Evolutionary conservation across 352 stramenopile species (phyloP).

Genomic region (Phytophthora pinifolia): DNA sequence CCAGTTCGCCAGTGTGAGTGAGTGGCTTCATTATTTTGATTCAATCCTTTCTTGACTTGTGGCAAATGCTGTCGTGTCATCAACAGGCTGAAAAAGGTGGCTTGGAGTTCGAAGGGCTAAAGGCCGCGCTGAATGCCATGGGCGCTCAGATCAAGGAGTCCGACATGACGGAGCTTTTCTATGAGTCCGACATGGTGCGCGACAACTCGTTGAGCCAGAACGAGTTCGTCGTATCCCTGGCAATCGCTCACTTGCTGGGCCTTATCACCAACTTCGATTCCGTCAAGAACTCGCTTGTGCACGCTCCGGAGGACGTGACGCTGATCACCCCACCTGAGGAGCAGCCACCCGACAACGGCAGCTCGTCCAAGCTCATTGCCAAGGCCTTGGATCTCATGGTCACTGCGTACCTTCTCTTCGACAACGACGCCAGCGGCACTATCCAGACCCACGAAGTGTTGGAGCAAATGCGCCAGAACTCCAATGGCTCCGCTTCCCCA

Average conservation of each 20-base stretch:
- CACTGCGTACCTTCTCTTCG: conserved; percentile 84
- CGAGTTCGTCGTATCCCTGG: conserved; percentile 85
- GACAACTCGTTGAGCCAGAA: conserved; percentile 86
- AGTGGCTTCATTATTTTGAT: conserved; percentile 8
- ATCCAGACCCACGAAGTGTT: conserved; percentile 79
- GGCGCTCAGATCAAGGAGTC: conserved; percentile 68
- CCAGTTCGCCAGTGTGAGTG: conserved; percentile 63
- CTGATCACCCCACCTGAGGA: conserved; percentile 27
- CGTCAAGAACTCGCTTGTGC: conserved; percentile 33
- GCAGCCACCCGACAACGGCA: conserved; percentile 26
- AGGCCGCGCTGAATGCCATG: conserved; percentile 51
- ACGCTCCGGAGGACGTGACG: conserved; percentile 41
- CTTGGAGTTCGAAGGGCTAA: conserved; percentile 70
- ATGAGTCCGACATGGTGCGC: conserved; percentile 89
- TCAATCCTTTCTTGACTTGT: conserved; percentile 9
- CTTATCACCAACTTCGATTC: conserved; percentile 78
- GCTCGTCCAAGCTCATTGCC: conserved; percentile 50
- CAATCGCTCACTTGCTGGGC: conserved; percentile 80
- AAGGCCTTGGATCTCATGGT: conserved; percentile 85
- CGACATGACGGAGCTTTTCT: conserved; percentile 80
- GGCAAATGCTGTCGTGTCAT: background rate
- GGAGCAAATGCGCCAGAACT: conserved; percentile 61
- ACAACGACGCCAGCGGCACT: conserved; percentile 79
- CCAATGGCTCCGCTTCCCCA: conserved; percentile 28
- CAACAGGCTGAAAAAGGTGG: conserved; percentile 49